Evolutionary conservation across 2,329 filamentous ascomycete species (phyloP), one percentile per base, ranked within the genome.

Genomic region (Sordariomycetes sp.): DNA sequence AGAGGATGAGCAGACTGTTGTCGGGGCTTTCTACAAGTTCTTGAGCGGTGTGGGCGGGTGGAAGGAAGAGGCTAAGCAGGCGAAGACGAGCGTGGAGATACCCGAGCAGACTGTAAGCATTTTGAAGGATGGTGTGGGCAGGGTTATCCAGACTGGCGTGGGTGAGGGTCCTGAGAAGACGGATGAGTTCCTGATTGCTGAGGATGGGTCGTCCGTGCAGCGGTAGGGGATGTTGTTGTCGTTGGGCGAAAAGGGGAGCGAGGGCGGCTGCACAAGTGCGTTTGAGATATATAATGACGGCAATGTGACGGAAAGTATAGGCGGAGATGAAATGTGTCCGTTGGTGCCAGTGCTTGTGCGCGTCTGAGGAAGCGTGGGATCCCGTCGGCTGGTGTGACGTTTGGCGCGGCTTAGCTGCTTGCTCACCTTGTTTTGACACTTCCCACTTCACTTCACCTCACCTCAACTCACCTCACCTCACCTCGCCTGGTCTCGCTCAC

Each of bases 141-240:
- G 88, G 42, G 80, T 98, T 24, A 98, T 98, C 46, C 65, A 88
- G 64, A 96, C 93, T 2, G 73, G 81, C 34, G 92, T 98, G 28
- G 92, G 92, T 2, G 86, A 93, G 55, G 92, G 90, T 0, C 92
- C 92, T 0, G 62, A 82, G 43, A 85, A 76, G 67, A 84, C 86
- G 5, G 73, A 90, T 12, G 74, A 90, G 53, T 79, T 80, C 51
- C 62, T 95, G 41, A 73, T 93, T 40, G 74, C 72, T 42, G 80
- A 79, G 52, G 70, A 75, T 36, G 82, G 82, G 11, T 62, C 72
- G 46, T 56, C 63, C 21, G 52, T 58, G 15, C 58, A 48, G 48
- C 44, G 50, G 46, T 54, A 44, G 38, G n/a, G 26, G 11, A 18
- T 14, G 26, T 24, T 25, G 31, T 16, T 14, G 12, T 25, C 12